Evolutionary conservation across 495 filamentous ascomycete species (phyloP).

Genomic region (Xylaria grammica): DNA sequence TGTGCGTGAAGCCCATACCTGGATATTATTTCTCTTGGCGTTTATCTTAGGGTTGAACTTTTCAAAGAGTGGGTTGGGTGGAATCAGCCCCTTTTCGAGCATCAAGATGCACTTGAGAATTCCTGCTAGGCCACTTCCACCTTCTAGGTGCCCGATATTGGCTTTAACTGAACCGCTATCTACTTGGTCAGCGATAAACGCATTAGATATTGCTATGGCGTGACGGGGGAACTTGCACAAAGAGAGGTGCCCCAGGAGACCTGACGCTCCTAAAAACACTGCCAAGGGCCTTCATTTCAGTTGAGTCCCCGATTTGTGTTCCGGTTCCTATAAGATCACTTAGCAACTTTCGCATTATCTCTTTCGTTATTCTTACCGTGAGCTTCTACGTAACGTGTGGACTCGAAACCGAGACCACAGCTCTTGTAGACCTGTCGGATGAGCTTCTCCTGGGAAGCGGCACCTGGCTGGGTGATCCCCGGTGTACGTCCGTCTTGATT

Average conservation of each 20-base stretch:
- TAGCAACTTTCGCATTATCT: not conserved
- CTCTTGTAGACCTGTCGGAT: conserved; percentile 54
- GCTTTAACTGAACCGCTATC: conserved; percentile 60
- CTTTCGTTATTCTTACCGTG: conserved; percentile 32
- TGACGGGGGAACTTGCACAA: not conserved
- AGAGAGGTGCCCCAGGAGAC: not conserved
- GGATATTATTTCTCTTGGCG: conserved; percentile 7
- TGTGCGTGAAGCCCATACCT: not conserved
- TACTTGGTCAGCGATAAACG: no score
- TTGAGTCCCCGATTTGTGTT: conserved; percentile 55
- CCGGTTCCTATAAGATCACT: conserved; percentile 23
- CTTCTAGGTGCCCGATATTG: conserved; percentile 58
- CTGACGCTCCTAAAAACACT: conserved; percentile 35
- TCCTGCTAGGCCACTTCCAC: conserved; percentile 51
- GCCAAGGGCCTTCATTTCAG: conserved; percentile 32
- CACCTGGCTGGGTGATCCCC: conserved; percentile 59
- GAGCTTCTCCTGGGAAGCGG: conserved; percentile 52
- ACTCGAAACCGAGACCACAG: conserved; percentile 33
- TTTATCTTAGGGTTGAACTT: conserved; percentile 47
- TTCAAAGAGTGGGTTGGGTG: conserved; percentile 43
- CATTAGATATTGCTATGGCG: no score
- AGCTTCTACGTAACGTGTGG: conserved; percentile 46
- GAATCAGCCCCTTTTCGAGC: conserved; percentile 49
- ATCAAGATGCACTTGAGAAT: conserved; percentile 54
- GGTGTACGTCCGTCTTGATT: conserved; percentile 60